Conservation (phyloP, 805 yeast species). For the Suhomyces sp. region DNA sequence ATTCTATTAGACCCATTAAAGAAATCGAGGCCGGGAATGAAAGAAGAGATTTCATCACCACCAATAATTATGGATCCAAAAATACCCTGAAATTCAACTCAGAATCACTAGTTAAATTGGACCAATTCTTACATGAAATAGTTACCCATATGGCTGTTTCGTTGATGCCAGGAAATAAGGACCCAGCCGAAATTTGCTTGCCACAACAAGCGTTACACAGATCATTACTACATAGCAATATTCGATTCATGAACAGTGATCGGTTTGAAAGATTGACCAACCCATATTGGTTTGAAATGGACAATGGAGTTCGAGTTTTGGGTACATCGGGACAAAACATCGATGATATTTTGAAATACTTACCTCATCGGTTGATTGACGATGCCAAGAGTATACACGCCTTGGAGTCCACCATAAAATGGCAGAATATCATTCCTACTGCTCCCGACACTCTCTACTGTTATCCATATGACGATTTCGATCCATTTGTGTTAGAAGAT, state of each 20-base stretch:
- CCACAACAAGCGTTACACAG: slow-evolving; percentile 92
- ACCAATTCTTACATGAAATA: slow-evolving; percentile 55
- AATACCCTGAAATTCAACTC: slow-evolving; percentile 52
- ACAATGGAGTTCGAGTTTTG: slow-evolving; percentile 51
- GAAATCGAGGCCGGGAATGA: slow-evolving; percentile 24
- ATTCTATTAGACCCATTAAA: slow-evolving; percentile 49
- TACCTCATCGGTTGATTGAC: slow-evolving; percentile 16
- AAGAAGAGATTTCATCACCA: slow-evolving; percentile 27
- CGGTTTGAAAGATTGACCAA: slow-evolving; percentile 45
- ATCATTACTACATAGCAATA: slow-evolving; percentile 58
- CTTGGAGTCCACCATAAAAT: slow-evolving; percentile 65
- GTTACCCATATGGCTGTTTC: slow-evolving; percentile 64
- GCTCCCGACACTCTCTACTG: slow-evolving; percentile 95
- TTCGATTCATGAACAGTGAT: slow-evolving; percentile 36
- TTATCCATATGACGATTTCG: slow-evolving; percentile 73
- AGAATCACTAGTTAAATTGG: slow-evolving; percentile 54
- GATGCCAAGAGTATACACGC: slow-evolving; percentile 20
- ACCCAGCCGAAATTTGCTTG: slow-evolving; percentile 78
- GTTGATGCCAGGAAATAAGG: slow-evolving; percentile 80
- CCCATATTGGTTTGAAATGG: slow-evolving; percentile 61
- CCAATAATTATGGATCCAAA: slow-evolving; percentile 50
- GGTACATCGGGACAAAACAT: slow-evolving; percentile 87
- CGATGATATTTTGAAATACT: slow-evolving; percentile 71
- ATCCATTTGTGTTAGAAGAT: slow-evolving; percentile 71
- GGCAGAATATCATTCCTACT: slow-evolving; percentile 91